phyloP scores from a whole-genome alignment of 768 basidiomycete genomes.

The Pulveroboletus ravenelii region DNA sequence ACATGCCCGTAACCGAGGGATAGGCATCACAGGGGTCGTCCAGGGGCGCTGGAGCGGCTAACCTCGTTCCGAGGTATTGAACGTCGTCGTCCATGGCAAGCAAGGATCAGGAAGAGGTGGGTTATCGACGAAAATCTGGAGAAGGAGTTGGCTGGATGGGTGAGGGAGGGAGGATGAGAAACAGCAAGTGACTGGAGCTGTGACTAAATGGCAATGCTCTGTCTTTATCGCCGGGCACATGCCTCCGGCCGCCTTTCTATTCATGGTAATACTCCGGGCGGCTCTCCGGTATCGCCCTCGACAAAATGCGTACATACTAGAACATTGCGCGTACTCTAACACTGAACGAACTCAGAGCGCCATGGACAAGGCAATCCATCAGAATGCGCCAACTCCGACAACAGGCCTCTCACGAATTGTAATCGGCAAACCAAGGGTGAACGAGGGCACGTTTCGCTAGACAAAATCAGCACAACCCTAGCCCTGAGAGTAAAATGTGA shows the following conservation, averaged over 20 bases:
- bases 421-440: slow-evolving; percentile 50
- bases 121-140: neutral
- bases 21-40: slow-evolving; percentile 23
- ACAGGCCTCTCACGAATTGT: slow-evolving; percentile 31
- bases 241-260: slow-evolving; percentile 20
- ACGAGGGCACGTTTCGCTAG: slow-evolving; percentile 54
- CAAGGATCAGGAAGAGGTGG: neutral
- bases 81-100: slow-evolving; percentile 54
- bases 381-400: neutral
- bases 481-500: neutral
- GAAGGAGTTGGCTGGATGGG: neutral
- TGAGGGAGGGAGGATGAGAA: slow-evolving; percentile 14
- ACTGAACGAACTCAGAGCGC: slow-evolving; percentile 4
- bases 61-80: slow-evolving; percentile 49
- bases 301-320: slow-evolving; percentile 18
- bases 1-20: slow-evolving; percentile 43
- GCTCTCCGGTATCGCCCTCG: slow-evolving; percentile 3
- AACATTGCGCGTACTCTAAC: slow-evolving; percentile 24
- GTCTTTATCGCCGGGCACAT: slow-evolving; percentile 26
- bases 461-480: slow-evolving; percentile 1
- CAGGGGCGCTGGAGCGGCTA: slow-evolving; percentile 28
- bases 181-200: slow-evolving; percentile 20
- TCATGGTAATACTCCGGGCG: slow-evolving; percentile 24
- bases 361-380: neutral
- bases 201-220: slow-evolving; percentile 31